Base-by-base conservation (phyloP, 2,329 filamentous ascomycete genomes). In the Sporothrix curviconia region DNA sequence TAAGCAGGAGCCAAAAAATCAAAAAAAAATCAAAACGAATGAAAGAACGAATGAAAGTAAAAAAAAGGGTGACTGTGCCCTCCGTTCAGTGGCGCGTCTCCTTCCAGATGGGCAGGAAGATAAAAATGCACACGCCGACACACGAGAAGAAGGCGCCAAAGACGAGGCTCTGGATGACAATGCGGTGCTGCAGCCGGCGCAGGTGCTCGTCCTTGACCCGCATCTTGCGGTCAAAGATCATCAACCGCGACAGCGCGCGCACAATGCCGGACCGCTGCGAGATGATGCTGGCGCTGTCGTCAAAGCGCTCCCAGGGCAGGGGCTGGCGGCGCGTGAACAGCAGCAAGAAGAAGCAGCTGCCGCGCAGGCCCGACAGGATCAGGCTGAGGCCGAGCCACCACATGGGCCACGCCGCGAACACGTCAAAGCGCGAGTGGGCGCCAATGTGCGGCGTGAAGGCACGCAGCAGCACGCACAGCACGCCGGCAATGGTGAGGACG, bases 221-320 rank as follows among this genome's bases (percentile, higher is more conserved):
- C 57, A 76, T 59, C 64, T 75, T 76, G 56, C 73, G 69, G 59
- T 77, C 75, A 61, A 76, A 77, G 39, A 77, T 74, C 75, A 77
- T 77, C 44, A 77, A 61, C 30, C 71, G 67, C 0, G 67, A 70
- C 0, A 76, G 22, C 3, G 65, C 54, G 55, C 67, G 66, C 37
- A 70, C 59, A 4, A 74, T 12, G 3, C 65, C 61, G 3, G 64
- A 63, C 9, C 63, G 61, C 37, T 65, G 64, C 2, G 66, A 65
- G 7, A 44, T 19, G 24, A 59, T 40, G 32, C 59, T 65, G 40
- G 59, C 52, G 7, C 64, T 65, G 42, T 78, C 75, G 50, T 76
- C 74, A 58, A 76, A 74, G 15, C 74, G 67, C 64, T 78, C 76
- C 76, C 76, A 78, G 0, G 76, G 76, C 39, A 78, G 65, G 3